Base-by-base conservation (phyloP, 306 rosid species). In the Crotalaria pallida region DNA sequence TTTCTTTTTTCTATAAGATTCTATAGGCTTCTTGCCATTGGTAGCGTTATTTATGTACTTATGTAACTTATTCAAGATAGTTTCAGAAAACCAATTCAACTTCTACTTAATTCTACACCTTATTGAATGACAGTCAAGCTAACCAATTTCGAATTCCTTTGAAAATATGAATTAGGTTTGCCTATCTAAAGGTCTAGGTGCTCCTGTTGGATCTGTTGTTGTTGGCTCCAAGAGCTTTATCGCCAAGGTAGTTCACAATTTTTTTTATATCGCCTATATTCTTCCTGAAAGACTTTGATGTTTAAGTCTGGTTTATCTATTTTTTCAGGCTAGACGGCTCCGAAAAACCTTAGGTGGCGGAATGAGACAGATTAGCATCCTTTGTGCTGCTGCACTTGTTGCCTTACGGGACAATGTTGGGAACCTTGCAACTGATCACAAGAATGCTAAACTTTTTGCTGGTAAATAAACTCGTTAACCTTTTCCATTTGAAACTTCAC, bases 131-230 rank as follows among this genome's bases (percentile, higher is more conserved):
- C n/a, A n/a, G n/a, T n/a, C n/a, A n/a, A n/a, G n/a, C n/a, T n/a
- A n/a, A n/a, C n/a, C n/a, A n/a, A n/a, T n/a, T n/a, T 23, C 31
- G 63, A 1, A 65, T 27, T 69, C 51, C 23, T 55, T 68, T 45
- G 48, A 75, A 63, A 31, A 65, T 62, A 50, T 70, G 79, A 55
- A 71, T 74, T 58, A 92, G 98, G 87, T 92, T 69, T 92, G 96
- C 80, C 81, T 90, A 23, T 91, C 98, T 3, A 93, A 93, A 73
- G 96, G 98, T 68, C 73, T 94, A 53, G 97, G 97, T 68, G 98
- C 98, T 82, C 98, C 98, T 6, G 90, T 88, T 77, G 98, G 97
- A 64, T 84, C 97, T 23, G 77, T 90, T 60, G 87, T 93, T 24
- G 96, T 94, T 71, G 97, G 98, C 33, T 85, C 97, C 33, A 55